Evolutionary conservation across 2,329 filamentous ascomycete genomes (phyloP).

Genomic region (Conoideocrella luteorostrata): DNA sequence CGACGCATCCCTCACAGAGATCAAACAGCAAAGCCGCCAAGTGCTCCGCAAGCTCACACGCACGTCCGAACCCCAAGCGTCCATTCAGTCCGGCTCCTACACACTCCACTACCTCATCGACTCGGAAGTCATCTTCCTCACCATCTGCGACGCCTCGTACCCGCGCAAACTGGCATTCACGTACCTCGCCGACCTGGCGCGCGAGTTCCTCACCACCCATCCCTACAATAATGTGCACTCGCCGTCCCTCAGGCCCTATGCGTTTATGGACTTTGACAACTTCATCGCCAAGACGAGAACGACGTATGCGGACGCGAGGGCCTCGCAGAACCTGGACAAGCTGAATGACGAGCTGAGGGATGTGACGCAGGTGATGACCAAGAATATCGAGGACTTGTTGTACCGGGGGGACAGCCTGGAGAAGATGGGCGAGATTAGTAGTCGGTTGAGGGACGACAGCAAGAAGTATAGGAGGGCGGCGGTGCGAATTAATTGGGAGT

Average conservation of each 20-base stretch:
- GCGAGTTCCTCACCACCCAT: constrained; percentile 88
- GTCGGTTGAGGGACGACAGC: constrained; percentile 80
- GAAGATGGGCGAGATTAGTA: constrained; percentile 93
- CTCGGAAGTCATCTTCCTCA: constrained; percentile 79
- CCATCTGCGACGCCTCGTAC: constrained; percentile 89
- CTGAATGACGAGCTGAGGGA: constrained; percentile 95
- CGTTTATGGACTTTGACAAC: constrained; percentile 96
- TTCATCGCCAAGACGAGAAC: constrained; percentile 92
- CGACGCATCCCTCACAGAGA: constrained; percentile 68
- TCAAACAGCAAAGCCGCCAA: constrained; percentile 86
- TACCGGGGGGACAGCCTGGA: constrained; percentile 93
- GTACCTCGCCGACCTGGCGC: constrained; percentile 86
- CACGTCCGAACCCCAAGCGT: constrained; percentile 84
- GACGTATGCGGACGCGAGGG: constrained; percentile 87
- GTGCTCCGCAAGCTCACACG: constrained; percentile 82
- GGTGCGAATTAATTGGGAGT: constrained; percentile 95
- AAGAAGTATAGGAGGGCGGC: constrained; percentile 91
- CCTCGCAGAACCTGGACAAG: constrained; percentile 86
- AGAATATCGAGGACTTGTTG: constrained; percentile 97
- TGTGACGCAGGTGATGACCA: constrained; percentile 99
- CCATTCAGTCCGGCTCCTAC: constrained; percentile 77
- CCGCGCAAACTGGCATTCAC: constrained; percentile 98
- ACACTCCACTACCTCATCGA: constrained; percentile 87
- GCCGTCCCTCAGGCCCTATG: constrained; percentile 77
- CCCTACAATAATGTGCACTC: constrained; percentile 64